Conservation (phyloP, 441 rosid genomes). For the Pelargonium cotyledonis region DNA sequence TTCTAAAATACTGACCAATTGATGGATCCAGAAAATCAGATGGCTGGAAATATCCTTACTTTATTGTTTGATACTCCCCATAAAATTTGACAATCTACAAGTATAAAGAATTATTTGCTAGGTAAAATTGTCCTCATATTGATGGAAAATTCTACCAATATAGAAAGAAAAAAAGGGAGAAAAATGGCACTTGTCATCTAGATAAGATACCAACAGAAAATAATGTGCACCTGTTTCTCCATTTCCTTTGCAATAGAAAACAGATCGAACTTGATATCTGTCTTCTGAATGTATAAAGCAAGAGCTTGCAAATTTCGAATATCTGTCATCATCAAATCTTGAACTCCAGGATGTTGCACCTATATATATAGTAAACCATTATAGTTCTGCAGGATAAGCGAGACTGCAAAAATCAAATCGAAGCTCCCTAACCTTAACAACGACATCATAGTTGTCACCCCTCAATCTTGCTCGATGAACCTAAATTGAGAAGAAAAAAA, state of each 20-base stretch:
- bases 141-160: neutral
- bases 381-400: conserved; percentile 17
- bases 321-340: conserved; percentile 93
- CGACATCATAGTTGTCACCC: conserved; percentile 64
- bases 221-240: conserved; percentile 73
- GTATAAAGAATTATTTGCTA: neutral
- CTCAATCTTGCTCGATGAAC: conserved; percentile 82
- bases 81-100: neutral
- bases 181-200: neutral
- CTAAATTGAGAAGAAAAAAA: conserved; percentile 31
- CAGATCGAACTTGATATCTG: conserved; percentile 82
- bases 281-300: conserved; percentile 84
- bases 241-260: conserved; percentile 79
- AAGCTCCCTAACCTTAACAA: conserved; percentile 64
- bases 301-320: conserved; percentile 84
- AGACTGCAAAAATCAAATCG: conserved; percentile 16
- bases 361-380: conserved; percentile 26
- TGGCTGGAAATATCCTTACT: too few species aligned
- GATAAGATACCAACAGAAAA: conserved; percentile 8
- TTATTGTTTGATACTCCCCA: too few species aligned
- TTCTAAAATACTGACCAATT: too few species aligned
- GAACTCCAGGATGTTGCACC: conserved; percentile 97
- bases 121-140: neutral
- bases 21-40: too few species aligned
- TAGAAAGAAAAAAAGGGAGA: neutral